Evolutionary conservation across 1,284 basidiomycete species (phyloP).

Genomic region (Vanrija sp.): DNA sequence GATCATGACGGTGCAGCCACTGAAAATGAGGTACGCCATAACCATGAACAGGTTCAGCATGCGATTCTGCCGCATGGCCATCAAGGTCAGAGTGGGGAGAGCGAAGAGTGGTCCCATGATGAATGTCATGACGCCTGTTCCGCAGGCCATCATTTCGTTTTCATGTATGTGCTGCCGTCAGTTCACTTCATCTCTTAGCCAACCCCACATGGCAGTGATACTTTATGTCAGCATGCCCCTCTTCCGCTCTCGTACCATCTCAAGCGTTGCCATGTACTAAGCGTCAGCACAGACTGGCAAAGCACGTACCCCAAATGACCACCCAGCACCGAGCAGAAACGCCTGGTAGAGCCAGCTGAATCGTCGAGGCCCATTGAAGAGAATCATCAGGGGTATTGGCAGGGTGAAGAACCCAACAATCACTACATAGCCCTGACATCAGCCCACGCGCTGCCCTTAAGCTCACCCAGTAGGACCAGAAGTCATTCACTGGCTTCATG

Average conservation of each 20-base stretch:
- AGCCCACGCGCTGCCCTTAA: no score
- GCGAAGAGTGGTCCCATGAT: constrained; percentile 42
- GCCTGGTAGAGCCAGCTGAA: constrained; percentile 34
- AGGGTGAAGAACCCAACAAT: constrained; percentile 39
- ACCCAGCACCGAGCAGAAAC: constrained; percentile 34
- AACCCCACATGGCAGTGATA: neutral
- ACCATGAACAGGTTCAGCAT: constrained; percentile 57
- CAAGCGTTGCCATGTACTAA: constrained; percentile 28
- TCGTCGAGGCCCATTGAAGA: constrained; percentile 25
- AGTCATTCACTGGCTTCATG: neutral
- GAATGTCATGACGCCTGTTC: constrained; percentile 1
- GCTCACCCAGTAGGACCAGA: neutral
- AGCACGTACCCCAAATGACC: constrained; percentile 32
- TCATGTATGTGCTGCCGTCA: no score
- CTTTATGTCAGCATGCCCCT: neutral
- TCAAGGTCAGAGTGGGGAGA: constrained; percentile 69
- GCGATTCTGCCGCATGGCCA: constrained; percentile 68
- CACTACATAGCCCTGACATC: constrained; percentile 22
- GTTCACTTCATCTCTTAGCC: no score
- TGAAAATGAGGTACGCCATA: neutral
- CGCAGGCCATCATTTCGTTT: constrained; percentile 21
- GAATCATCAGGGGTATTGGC: constrained; percentile 36
- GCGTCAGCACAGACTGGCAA: neutral
- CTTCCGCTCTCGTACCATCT: constrained; percentile 23
- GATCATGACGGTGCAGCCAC: neutral